Base-by-base conservation (phyloP, 208 protist species). In the Leptomonas seymouri region DNA sequence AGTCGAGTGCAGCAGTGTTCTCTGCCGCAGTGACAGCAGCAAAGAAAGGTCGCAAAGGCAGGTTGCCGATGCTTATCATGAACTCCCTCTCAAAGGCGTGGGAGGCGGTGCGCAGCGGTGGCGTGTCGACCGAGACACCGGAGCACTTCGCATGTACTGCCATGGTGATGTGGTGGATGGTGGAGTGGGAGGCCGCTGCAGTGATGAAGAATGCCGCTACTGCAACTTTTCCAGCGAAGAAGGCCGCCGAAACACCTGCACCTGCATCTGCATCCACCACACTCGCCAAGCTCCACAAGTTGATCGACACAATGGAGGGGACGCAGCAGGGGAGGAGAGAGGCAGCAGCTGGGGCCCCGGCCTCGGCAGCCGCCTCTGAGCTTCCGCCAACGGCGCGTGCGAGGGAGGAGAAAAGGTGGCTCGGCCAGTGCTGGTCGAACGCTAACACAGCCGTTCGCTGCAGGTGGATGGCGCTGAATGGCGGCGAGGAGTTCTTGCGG, bases 141-240 rank as follows among this genome's bases (percentile, higher is more conserved):
- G 69, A 76, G 64, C 76, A 75, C 45, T 84, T 86, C 49, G 70
- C 76, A 3, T 54, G 65, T 44, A 87, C 68, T 34, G 76, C 76
- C 28, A 59, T 87, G 36, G 51, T 86, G 23, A 74, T 83, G 41
- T 90, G 85, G 85, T 87, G 81, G 81, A 51, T 71, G 9, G 79
- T 82, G 27, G 85, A 90, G 73, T 58, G 64, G 55, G 66, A 75
- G 34, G 59, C 62, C 15, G 57, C 27, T 4, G 36, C 23, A 14
- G 54, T 39, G 30, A 15, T 71, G 54, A 36, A 34, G 23, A 15
- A 18, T 30, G 61, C 53, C 1, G 51, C 41, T 5, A 2, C 28
- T 25, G 27, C 28, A 28, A 5, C 16, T 36, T 31, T 27, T 1
- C 18, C 3, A 11, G 12, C 25, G 34, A 39, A 39, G 14, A 2